These are phyloP conservation scores for Phalaenopsis hybrid DNA, from an alignment of 116 monocot genomes.

Conservation along the genomic window DNA sequence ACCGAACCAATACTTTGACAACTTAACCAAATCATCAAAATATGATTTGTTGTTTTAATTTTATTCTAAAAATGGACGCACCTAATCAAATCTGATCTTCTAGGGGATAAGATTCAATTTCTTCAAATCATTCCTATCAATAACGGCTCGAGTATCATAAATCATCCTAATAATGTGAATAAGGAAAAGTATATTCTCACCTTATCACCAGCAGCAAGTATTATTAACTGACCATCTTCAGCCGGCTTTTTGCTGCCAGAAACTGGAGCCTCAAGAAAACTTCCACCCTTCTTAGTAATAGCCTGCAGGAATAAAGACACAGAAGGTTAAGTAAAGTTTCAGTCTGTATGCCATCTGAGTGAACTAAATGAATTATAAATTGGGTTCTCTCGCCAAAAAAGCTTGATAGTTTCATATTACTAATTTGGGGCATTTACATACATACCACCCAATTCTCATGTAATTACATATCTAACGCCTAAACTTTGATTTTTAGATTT, in stretches of 20 bases:
- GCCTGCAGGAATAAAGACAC: conserved; percentile 31
- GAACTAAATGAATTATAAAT: not conserved
- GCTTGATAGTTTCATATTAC: not conserved
- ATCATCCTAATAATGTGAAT: not conserved
- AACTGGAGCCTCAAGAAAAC: conserved; percentile 91
- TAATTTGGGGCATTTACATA: too few relatives aligned
- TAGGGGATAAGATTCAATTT: not conserved
- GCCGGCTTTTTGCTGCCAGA: conserved; percentile 99
- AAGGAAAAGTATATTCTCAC: conserved; percentile 20
- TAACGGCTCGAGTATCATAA: not conserved
- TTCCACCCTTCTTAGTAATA: conserved; percentile 58
- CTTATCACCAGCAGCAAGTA: conserved; percentile 94
- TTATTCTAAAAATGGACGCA: too few relatives aligned
- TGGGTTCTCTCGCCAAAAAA: not conserved
- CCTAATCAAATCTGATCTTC: not conserved
- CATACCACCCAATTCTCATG: too few relatives aligned
- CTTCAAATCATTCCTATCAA: not conserved
- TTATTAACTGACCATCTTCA: conserved; percentile 93
- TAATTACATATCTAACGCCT: too few relatives aligned
- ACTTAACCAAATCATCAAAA: too few relatives aligned
- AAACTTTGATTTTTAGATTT: too few relatives aligned
- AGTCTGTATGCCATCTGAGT: not conserved
- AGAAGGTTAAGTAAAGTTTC: conserved; percentile 3
- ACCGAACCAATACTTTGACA: too few relatives aligned
- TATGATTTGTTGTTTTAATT: too few relatives aligned